A percentile compares a stretch with the other conserved stretches of the same genome.
phyloP scores from a whole-genome alignment of 192 early-diverging fungal genomes.

The Entomortierella lignicola region DNA sequence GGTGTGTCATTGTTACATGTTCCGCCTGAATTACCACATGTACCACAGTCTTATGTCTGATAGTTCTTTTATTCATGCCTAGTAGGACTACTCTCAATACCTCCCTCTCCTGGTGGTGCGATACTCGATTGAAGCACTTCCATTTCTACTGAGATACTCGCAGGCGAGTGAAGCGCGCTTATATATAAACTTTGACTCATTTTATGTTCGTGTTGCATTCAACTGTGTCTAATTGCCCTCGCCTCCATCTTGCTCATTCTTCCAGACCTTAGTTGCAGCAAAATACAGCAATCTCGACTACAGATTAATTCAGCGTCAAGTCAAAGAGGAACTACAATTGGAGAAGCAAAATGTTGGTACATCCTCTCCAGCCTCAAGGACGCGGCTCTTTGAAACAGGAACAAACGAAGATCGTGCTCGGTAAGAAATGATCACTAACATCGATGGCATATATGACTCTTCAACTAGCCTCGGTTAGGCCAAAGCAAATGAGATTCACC shows the following conservation, averaged over 20 bases:
- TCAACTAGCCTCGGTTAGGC: no score
- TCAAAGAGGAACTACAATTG: slow-evolving; percentile 45
- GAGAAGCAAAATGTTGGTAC: slow-evolving; percentile 19
- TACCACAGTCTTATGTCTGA: neutral
- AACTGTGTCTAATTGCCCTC: no score
- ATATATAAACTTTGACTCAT: no score
- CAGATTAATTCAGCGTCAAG: slow-evolving; percentile 37
- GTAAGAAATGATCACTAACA: neutral
- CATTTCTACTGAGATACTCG: slow-evolving; percentile 31
- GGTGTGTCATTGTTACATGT: slow-evolving; percentile 6
- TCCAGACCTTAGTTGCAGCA: slow-evolving; percentile 18
- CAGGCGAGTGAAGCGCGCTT: no score
- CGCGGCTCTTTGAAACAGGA: slow-evolving; percentile 26
- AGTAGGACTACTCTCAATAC: slow-evolving; percentile 34
- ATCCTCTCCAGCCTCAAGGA: neutral
- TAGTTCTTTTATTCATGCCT: neutral
- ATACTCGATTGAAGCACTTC: slow-evolving; percentile 10
- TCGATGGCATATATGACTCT: neutral
- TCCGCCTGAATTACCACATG: neutral
- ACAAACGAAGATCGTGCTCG: slow-evolving; percentile 36
- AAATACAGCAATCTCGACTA: slow-evolving; percentile 37
- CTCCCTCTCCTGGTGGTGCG: slow-evolving; percentile 33
- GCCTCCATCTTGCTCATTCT: neutral
- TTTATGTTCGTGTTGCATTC: no score
- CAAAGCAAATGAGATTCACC: no score